A percentile compares a stretch with the other conserved stretches of the same genome.
Conservation (phyloP, 768 basidiomycete species). For the Mrakia frigida region DNA sequence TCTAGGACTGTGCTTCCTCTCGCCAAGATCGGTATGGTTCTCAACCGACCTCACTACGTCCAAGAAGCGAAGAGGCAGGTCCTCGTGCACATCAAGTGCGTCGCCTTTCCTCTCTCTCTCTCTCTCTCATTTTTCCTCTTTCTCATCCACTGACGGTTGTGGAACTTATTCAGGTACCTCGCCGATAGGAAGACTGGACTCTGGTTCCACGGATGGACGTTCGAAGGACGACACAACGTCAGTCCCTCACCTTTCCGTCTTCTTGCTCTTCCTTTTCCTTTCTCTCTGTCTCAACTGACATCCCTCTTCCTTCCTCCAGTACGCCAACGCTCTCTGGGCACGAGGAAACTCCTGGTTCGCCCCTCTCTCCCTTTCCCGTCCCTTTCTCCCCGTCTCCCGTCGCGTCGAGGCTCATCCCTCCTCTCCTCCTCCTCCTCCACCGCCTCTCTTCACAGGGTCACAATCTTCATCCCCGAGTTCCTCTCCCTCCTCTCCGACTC, state of each 20-base stretch:
- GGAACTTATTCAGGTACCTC: slow-evolving; percentile 33
- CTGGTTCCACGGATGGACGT: slow-evolving; percentile 51
- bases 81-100: slow-evolving; percentile 47
- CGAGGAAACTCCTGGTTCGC: slow-evolving; percentile 54
- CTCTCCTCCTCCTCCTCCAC: not conserved
- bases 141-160: not conserved
- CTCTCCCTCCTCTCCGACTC: slow-evolving; percentile 24
- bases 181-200: slow-evolving; percentile 50
- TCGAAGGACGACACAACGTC: slow-evolving; percentile 23
- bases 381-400: not conserved
- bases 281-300: not conserved
- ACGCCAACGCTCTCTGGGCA: slow-evolving; percentile 53
- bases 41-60: slow-evolving; percentile 52
- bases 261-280: not conserved
- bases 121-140: not conserved
- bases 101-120: not conserved
- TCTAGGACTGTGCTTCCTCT: slow-evolving; percentile 50
- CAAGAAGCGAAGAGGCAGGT: slow-evolving; percentile 57
- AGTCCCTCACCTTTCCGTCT: not conserved
- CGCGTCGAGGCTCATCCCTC: not conserved
- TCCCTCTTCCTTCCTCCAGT: slow-evolving; percentile 36
- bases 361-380: not conserved
- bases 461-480: slow-evolving; percentile 36
- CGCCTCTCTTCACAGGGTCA: slow-evolving; percentile 37
- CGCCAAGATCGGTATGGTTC: slow-evolving; percentile 55